phyloP scores from a whole-genome alignment of 805 yeast species.

The Metschnikowia hibisci region DNA sequence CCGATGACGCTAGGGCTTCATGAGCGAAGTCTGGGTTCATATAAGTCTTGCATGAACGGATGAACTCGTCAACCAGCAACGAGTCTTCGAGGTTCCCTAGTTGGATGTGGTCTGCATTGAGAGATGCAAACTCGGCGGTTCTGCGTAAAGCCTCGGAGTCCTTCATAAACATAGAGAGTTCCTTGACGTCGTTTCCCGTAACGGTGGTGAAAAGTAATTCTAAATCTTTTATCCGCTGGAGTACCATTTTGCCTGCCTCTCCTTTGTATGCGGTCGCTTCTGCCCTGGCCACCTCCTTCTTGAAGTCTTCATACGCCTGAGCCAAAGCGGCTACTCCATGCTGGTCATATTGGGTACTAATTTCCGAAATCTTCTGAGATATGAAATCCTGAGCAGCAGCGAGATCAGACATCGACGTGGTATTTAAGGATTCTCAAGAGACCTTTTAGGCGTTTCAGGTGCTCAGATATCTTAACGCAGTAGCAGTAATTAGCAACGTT shows the following conservation, averaged over 20 bases:
- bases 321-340: constrained; percentile 13
- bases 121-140: constrained; percentile 58
- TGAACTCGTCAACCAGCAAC: constrained; percentile 46
- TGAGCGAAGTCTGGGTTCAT: constrained; percentile 17
- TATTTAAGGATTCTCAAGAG: background rate
- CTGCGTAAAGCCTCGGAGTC: constrained; percentile 64
- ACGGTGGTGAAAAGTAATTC: constrained; percentile 45
- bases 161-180: constrained; percentile 36
- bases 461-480: background rate
- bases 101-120: constrained; percentile 58
- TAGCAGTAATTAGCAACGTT: background rate
- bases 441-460: background rate
- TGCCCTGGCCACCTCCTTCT: constrained; percentile 27
- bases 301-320: constrained; percentile 27
- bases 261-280: constrained; percentile 53
- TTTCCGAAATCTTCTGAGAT: constrained; percentile 12
- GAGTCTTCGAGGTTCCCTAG: constrained; percentile 54
- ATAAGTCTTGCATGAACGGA: constrained; percentile 34
- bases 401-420: background rate
- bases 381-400: constrained; percentile 6
- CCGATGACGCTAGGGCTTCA: constrained; percentile 1
- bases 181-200: constrained; percentile 31
- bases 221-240: constrained; percentile 41
- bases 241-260: constrained; percentile 51
- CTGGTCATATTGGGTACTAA: constrained; percentile 9